Percentiles rank a stretch among this genome's conserved stretches.
phyloP scores from a whole-genome alignment of 345 rosid genomes.

The Salix viminalis region DNA sequence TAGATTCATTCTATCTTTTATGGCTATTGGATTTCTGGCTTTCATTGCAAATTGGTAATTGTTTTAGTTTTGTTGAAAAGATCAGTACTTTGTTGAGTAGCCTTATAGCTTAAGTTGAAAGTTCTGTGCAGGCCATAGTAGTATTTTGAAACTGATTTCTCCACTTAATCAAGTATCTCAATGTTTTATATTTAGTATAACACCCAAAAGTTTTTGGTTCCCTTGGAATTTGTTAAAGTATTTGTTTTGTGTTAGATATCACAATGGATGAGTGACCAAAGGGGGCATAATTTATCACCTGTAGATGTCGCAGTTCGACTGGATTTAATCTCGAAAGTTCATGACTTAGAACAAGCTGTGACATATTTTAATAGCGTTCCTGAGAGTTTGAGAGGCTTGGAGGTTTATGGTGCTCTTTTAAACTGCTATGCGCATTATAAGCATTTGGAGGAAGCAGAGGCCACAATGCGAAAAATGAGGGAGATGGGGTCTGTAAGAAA shows the following conservation, averaged over 20 bases:
- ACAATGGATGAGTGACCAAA: background rate
- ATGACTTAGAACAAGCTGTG: conserved; percentile 38
- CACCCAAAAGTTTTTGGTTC: background rate
- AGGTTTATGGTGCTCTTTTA: conserved; percentile 45
- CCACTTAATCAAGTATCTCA: too few relatives aligned
- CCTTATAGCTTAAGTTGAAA: too few relatives aligned
- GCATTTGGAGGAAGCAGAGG: conserved; percentile 44
- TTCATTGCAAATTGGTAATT: too few relatives aligned
- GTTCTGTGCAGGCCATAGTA: too few relatives aligned
- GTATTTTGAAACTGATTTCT: too few relatives aligned
- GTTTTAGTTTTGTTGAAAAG: too few relatives aligned
- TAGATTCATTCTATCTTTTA: too few relatives aligned
- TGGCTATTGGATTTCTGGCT: too few relatives aligned
- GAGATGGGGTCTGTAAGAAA: conserved; percentile 25
- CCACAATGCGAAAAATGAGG: conserved; percentile 32
- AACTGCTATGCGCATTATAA: conserved; percentile 41
- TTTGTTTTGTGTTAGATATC: background rate
- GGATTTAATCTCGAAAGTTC: conserved; percentile 50
- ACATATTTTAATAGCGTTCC: conserved; percentile 36
- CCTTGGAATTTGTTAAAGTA: background rate
- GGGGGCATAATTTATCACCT: conserved; percentile 6
- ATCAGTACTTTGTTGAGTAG: too few relatives aligned
- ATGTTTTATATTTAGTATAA: background rate
- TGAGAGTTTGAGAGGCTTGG: conserved; percentile 16
- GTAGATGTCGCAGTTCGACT: conserved; percentile 45